Evolutionary conservation across 768 basidiomycete genomes (phyloP).

Genomic region (Mycena vulgaris): DNA sequence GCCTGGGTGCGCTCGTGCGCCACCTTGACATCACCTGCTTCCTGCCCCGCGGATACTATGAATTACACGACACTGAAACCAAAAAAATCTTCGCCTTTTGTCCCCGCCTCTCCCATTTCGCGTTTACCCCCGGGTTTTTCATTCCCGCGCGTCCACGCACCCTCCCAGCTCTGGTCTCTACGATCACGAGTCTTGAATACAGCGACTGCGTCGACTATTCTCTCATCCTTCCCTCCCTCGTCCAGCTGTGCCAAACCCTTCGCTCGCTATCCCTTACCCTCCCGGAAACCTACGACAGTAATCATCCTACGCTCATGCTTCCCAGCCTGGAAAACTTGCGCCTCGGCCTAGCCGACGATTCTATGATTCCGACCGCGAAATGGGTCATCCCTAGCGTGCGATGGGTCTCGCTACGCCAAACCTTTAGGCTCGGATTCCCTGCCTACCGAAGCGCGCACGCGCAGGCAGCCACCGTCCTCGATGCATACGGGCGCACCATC

Average conservation of each 20-base stretch:
- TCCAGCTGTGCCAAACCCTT: constrained; percentile 1
- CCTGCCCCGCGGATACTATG: constrained; percentile 1
- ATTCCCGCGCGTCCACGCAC: not conserved
- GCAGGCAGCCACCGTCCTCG: not conserved
- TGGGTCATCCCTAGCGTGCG: constrained; percentile 12
- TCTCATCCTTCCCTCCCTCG: not conserved
- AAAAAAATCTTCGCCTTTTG: constrained; percentile 11
- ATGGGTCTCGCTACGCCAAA: not conserved
- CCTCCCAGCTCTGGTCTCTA: constrained; percentile 1
- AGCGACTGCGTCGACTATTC: not conserved
- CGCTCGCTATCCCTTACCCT: constrained; percentile 2
- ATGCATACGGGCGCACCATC: not conserved
- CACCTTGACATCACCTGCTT: constrained; percentile 6
- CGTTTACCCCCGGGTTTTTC: not conserved
- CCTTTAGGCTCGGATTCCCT: not conserved
- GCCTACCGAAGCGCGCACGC: not conserved
- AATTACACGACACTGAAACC: not conserved
- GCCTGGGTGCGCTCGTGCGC: not conserved
- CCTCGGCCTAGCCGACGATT: not conserved
- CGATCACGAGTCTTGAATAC: not conserved
- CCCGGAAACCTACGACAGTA: not conserved
- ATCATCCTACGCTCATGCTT: constrained; percentile 5
- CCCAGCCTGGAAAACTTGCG: constrained; percentile 5
- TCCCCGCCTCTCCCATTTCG: constrained; percentile 25
- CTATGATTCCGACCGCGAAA: not conserved